phyloP scores from a whole-genome alignment of 495 filamentous ascomycete species.

The Penicillium cataractarum region DNA sequence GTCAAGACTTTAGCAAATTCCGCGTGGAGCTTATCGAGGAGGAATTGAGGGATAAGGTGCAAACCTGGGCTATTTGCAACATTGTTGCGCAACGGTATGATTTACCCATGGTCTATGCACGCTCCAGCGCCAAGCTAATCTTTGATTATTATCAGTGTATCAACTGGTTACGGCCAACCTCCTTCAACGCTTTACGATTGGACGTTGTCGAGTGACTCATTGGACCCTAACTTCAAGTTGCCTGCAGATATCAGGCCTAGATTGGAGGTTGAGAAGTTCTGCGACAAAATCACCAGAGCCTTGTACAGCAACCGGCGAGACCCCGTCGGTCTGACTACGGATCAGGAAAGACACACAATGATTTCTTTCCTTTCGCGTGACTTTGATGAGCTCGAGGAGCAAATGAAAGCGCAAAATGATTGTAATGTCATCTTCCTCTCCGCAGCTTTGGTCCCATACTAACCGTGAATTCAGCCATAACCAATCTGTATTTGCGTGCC shows the following conservation, averaged over 20 bases:
- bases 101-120: not conserved
- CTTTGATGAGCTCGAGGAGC: constrained; percentile 55
- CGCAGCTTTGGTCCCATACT: constrained; percentile 9
- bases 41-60: constrained; percentile 81
- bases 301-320: constrained; percentile 82
- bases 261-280: constrained; percentile 79
- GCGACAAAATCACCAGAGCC: constrained; percentile 81
- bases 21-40: constrained; percentile 82
- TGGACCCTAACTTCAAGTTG: constrained; percentile 67
- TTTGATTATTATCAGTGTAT: constrained; percentile 55
- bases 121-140: constrained; percentile 3
- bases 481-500: constrained; percentile 74
- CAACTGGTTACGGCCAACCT: constrained; percentile 89
- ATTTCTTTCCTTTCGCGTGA: constrained; percentile 59
- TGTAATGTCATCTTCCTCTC: constrained; percentile 32
- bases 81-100: constrained; percentile 80
- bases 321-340: constrained; percentile 70
- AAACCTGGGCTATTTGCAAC: constrained; percentile 91
- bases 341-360: constrained; percentile 69
- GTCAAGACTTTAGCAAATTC: constrained; percentile 86
- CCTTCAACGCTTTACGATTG: constrained; percentile 88
- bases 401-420: constrained; percentile 46
- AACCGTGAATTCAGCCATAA: constrained; percentile 55
- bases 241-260: constrained; percentile 67
- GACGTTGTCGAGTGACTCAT: constrained; percentile 68